Base-by-base conservation (phyloP, 2,329 filamentous ascomycete species). In the Pyrenophora graminea region DNA sequence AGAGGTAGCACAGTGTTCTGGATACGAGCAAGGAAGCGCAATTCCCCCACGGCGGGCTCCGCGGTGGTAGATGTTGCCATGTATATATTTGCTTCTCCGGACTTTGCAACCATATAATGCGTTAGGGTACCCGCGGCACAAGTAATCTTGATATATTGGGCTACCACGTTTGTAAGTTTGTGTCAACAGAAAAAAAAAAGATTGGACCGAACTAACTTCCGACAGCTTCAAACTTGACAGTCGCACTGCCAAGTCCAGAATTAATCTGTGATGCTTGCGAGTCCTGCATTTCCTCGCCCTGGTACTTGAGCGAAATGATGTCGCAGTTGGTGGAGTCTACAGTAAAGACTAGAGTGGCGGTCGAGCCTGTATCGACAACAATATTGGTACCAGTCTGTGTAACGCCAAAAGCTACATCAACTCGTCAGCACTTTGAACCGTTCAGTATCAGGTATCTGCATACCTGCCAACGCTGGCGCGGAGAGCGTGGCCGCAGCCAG, bases 21-120 rank as follows among this genome's bases (percentile, higher is more conserved):
- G 6, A 87, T 77, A 23, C 85, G 82, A 45, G 83, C 81, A 58
- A 88, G 85, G 73, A 81, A 88, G 41, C 85, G 83, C 40, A 87
- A 72, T 71, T 88, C 85, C 33, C 71, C 73, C 27, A 74, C 56
- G 2, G 39, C 31, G 1, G 71, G 71, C 45, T 74, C 66, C 3
- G 70, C 80, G 0, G 79, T 84, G 49, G 82, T 87, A 63, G 87
- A 77, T 2, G 85, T 88, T 5, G 81, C 73, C 70, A 75, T 74
- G 51, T 61, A 74, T n/a, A 88, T 79, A 23, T 77, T 82, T 51
- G 80, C 77, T 45, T 85, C 82, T n/a, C 85, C 84, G 45, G 81
- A 79, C 51, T 78, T 79, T 10, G 84, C 80, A 4, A 87, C 80
- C 58, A 84, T 79, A 71, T 87, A 88, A 32, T 88, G 85, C 0